Conservation (phyloP, 345 rosid genomes). For the Raphanus sativus region DNA sequence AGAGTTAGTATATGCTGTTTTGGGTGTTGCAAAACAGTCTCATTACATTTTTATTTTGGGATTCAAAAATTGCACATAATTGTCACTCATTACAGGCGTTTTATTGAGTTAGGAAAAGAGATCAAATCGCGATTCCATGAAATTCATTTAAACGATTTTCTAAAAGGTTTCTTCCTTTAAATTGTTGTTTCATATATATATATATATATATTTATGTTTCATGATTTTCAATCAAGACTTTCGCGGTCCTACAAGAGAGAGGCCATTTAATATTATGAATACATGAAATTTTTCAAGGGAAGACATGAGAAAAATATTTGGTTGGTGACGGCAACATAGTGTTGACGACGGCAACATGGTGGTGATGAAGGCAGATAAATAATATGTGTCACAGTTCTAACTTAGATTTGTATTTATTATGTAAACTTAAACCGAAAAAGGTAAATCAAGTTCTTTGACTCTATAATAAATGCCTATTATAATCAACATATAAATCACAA, state of each 20-base stretch:
- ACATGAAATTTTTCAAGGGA: not conserved
- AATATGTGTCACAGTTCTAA: not conserved
- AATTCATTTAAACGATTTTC: not conserved
- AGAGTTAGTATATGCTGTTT: not conserved
- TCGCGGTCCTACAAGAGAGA: no score
- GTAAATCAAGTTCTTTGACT: not conserved
- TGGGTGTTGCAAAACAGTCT: not conserved
- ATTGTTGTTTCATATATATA: no score
- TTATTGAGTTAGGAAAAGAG: not conserved
- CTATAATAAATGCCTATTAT: not conserved
- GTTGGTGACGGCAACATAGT: not conserved
- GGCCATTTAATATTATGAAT: not conserved
- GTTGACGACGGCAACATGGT: not conserved
- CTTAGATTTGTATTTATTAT: not conserved
- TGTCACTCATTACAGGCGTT: not conserved
- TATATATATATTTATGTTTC: no score
- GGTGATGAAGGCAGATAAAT: not conserved
- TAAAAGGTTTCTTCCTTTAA: no score
- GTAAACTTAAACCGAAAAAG: not conserved
- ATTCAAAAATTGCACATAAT: not conserved
- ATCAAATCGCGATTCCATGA: not conserved
- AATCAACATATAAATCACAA: not conserved
- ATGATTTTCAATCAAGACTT: no score
- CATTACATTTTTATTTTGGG: not conserved
- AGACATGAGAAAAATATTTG: not conserved